A percentile compares a stretch with the other conserved stretches of the same genome.
Evolutionary conservation across 352 stramenopile species (phyloP).

Genomic region (Pelagophyceae sp.): DNA sequence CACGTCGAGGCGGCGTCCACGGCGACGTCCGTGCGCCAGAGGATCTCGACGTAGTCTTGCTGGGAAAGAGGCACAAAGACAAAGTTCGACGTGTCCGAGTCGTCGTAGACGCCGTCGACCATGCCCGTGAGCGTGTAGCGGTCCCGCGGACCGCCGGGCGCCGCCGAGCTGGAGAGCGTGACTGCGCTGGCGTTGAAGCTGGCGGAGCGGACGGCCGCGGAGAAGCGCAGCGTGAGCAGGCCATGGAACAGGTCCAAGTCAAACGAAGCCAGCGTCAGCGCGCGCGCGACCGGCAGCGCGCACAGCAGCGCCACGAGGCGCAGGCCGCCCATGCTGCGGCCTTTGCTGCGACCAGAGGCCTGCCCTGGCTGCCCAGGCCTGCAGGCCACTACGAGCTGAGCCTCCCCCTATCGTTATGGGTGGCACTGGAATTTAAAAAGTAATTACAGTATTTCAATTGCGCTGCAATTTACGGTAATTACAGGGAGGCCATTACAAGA

Average conservation of each 20-base stretch:
- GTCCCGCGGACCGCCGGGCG: background rate
- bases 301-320: too few species aligned
- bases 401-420: too few species aligned
- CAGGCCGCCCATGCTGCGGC: too few species aligned
- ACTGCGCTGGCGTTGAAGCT: conserved; percentile 19
- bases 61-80: background rate
- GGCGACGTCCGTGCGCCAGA: background rate
- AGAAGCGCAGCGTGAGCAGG: conserved; percentile 16
- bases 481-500: too few species aligned
- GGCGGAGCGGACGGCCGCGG: conserved; percentile 12
- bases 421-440: too few species aligned
- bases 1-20: background rate
- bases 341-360: too few species aligned
- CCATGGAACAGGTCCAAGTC: conserved; percentile 9
- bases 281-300: too few species aligned
- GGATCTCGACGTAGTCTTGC: conserved; percentile 13
- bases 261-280: background rate
- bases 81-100: background rate
- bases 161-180: background rate
- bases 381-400: too few species aligned
- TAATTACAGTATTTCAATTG: too few species aligned
- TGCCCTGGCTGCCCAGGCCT: too few species aligned
- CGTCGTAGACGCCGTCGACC: background rate
- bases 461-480: too few species aligned
- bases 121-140: background rate